Conservation (phyloP, 2,329 filamentous ascomycete genomes). For the Epichloe festucae region DNA sequence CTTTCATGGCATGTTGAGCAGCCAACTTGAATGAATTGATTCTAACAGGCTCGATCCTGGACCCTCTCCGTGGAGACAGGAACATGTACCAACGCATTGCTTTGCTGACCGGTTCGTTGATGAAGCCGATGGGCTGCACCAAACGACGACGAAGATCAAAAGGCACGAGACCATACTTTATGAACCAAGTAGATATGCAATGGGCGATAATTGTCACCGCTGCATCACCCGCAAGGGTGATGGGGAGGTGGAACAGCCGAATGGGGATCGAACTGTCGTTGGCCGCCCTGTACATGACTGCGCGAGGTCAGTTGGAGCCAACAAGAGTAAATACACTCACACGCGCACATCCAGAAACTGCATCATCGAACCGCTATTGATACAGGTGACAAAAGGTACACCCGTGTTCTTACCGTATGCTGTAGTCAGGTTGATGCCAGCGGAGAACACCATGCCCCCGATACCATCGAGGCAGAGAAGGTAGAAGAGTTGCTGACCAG, state of each 20-base stretch:
- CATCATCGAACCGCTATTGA: too few species aligned
- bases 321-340: neutral
- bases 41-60: neutral
- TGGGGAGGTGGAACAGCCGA: neutral
- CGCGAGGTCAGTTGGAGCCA: neutral
- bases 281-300: conserved; percentile 1
- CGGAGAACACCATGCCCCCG: neutral
- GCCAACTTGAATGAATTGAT: conserved; percentile 7
- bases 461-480: neutral
- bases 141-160: conserved; percentile 30
- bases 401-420: neutral
- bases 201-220: conserved; percentile 39
- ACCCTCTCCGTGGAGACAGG: conserved; percentile 11
- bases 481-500: neutral
- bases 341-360: too few species aligned
- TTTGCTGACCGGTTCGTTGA: conserved; percentile 20
- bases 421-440: neutral
- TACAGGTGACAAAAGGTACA: neutral
- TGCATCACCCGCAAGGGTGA: conserved; percentile 12
- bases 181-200: conserved; percentile 36
- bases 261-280: neutral
- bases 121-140: conserved; percentile 34
- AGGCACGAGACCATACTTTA: conserved; percentile 34
- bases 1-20: conserved; percentile 16
- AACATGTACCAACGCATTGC: conserved; percentile 32